phyloP scores from a whole-genome alignment of 2,329 filamentous ascomycete species.

The Xylaria arbuscula region DNA sequence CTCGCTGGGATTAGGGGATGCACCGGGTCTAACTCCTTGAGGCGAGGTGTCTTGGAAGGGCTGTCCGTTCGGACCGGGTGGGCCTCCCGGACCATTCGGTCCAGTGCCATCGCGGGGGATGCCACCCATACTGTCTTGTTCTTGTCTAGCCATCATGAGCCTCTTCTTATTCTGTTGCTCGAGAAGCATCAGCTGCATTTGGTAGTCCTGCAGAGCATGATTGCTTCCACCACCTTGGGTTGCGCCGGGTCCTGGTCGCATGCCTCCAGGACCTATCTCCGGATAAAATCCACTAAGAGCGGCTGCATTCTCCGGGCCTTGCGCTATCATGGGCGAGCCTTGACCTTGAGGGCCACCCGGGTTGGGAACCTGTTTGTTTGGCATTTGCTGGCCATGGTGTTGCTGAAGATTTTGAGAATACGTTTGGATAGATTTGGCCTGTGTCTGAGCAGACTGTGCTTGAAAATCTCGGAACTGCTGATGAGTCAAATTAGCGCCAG shows the following conservation, averaged over 20 bases:
- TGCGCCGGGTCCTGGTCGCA: conserved; percentile 65
- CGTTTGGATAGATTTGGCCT: conserved; percentile 86
- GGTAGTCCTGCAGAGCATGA: conserved; percentile 86
- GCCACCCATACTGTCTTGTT: conserved; percentile 74
- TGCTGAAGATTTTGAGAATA: conserved; percentile 87
- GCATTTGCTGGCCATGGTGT: conserved; percentile 83
- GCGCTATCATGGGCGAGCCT: conserved; percentile 84
- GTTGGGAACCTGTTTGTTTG: conserved; percentile 82
- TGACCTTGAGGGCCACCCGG: conserved; percentile 76
- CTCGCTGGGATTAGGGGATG: conserved; percentile 81
- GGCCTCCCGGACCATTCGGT: conserved; percentile 57
- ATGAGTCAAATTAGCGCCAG: conserved; percentile 76
- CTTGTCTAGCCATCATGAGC: conserved; percentile 82
- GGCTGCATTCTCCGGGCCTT: conserved; percentile 73
- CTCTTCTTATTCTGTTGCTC: conserved; percentile 91
- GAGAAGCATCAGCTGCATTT: conserved; percentile 88
- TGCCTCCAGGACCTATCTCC: conserved; percentile 68
- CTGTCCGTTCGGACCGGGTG: conserved; percentile 68
- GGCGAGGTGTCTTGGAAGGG: conserved; percentile 77
- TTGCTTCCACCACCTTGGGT: conserved; percentile 69
- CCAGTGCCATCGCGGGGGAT: conserved; percentile 64
- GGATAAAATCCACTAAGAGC: conserved; percentile 68
- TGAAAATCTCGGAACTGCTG: conserved; percentile 78
- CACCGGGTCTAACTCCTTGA: conserved; percentile 73
- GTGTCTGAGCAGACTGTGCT: conserved; percentile 67